phyloP scores from a whole-genome alignment of 192 early-diverging fungal genomes.

The Umbelopsis isabellina region DNA sequence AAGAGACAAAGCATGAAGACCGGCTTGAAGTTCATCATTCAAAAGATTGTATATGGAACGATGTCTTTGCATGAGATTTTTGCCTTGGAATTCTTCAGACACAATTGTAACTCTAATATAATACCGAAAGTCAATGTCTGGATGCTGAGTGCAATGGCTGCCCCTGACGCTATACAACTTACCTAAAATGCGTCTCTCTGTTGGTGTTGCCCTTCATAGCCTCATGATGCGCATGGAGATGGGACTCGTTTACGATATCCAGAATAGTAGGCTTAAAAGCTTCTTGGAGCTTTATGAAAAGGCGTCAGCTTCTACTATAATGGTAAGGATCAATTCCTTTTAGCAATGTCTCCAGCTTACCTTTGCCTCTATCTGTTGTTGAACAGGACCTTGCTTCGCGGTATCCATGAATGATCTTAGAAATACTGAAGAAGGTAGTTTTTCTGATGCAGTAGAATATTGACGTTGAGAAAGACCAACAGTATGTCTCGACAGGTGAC shows the following conservation, averaged over 20 bases:
- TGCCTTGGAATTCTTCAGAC: slow-evolving; percentile 69
- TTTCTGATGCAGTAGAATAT: slow-evolving; percentile 3
- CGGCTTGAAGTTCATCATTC: slow-evolving; percentile 69
- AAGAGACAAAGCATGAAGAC: slow-evolving; percentile 79
- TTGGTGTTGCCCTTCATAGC: slow-evolving; percentile 81
- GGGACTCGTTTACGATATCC: slow-evolving; percentile 79
- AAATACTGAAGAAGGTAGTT: slow-evolving; percentile 28
- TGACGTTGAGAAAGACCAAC: slow-evolving; percentile 10
- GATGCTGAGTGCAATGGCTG: background rate
- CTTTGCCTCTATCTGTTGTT: slow-evolving; percentile 35
- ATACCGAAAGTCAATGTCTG: background rate
- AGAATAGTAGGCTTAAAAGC: slow-evolving; percentile 60
- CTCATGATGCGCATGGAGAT: slow-evolving; percentile 80
- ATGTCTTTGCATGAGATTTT: slow-evolving; percentile 64
- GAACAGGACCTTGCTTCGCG: slow-evolving; percentile 36
- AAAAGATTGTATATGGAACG: slow-evolving; percentile 72
- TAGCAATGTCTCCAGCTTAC: slow-evolving; percentile 9
- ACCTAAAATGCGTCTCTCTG: slow-evolving; percentile 86
- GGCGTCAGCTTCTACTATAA: background rate
- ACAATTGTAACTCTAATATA: slow-evolving; percentile 63
- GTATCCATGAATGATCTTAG: slow-evolving; percentile 34
- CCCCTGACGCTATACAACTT: background rate
- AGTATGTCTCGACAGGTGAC: background rate
- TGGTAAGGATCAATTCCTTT: background rate
- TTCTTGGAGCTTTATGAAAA: slow-evolving; percentile 31